Evolutionary conservation across 2,329 filamentous ascomycete genomes (phyloP).

Genomic region (Monosporascus sp.): DNA sequence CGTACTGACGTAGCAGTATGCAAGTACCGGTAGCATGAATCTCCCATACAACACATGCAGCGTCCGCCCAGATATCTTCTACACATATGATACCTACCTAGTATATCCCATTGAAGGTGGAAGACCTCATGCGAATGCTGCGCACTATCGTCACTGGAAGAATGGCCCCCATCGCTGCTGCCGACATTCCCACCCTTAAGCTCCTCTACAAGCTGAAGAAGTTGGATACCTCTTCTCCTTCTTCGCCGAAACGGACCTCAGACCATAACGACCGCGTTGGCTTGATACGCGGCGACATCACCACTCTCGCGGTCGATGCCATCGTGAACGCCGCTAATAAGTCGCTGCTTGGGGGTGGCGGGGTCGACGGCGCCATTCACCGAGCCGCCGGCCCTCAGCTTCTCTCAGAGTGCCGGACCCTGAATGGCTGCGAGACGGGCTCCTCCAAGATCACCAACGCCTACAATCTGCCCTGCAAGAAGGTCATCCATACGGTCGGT

Average conservation of each 20-base stretch:
- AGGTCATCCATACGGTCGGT: slow-evolving; percentile 87
- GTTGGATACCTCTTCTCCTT: slow-evolving; percentile 29
- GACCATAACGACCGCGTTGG: slow-evolving; percentile 65
- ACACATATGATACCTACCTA: too few relatives aligned
- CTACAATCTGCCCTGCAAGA: slow-evolving; percentile 68
- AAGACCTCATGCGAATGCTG: slow-evolving; percentile 6
- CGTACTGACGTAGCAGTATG: too few relatives aligned
- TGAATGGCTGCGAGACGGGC: slow-evolving; percentile 72
- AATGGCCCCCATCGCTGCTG: slow-evolving; percentile 37
- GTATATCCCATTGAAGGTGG: not conserved
- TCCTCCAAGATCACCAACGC: slow-evolving; percentile 76
- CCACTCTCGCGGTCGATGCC: slow-evolving; percentile 67
- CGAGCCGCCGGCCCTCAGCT: slow-evolving; percentile 68
- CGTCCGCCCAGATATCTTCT: too few relatives aligned
- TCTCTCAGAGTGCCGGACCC: slow-evolving; percentile 61
- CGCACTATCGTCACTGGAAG: slow-evolving; percentile 15
- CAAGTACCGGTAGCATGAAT: too few relatives aligned
- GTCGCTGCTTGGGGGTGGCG: slow-evolving; percentile 77
- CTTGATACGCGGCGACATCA: slow-evolving; percentile 74
- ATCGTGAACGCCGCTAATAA: slow-evolving; percentile 93
- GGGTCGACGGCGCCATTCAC: slow-evolving; percentile 87
- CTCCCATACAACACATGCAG: too few relatives aligned
- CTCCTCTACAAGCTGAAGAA: slow-evolving; percentile 59
- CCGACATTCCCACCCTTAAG: slow-evolving; percentile 57
- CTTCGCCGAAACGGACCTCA: slow-evolving; percentile 10